These are phyloP conservation scores for Ambrosia hybrid DNA, from an alignment of 140 eudicot species.

Conservation along the genomic window DNA sequence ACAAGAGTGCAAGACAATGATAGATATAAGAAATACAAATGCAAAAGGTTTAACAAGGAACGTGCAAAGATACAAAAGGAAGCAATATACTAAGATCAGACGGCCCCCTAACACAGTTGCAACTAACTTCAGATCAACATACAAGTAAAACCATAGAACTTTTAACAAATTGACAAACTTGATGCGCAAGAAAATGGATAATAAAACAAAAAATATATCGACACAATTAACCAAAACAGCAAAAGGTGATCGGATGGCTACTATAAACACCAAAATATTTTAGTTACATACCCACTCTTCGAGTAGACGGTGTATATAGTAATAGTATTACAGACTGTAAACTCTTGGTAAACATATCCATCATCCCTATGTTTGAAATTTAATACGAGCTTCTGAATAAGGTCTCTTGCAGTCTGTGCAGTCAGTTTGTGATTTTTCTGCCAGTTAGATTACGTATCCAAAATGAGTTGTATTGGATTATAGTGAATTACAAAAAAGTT, in stretches of 20 bases:
- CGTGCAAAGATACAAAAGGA: background rate
- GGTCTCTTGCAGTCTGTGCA: no score
- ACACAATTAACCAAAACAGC: background rate
- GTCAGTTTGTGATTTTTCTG: no score
- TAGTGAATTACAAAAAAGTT: no score
- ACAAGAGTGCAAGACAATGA: background rate
- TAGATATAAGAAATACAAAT: background rate
- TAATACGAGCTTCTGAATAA: no score
- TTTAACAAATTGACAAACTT: background rate
- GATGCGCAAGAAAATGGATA: background rate
- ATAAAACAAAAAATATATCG: background rate
- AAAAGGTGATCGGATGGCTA: background rate
- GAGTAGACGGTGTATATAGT: no score
- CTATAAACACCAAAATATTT: no score
- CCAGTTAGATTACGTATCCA: no score
- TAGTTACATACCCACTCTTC: no score
- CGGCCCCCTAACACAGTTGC: background rate
- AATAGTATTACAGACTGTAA: no score
- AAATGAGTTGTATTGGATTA: no score
- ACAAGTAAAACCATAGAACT: background rate
- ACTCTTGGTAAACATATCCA: no score
- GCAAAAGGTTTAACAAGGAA: slow-evolving; percentile 1
- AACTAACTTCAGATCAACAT: background rate
- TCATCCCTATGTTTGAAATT: no score
- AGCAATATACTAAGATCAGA: background rate